These are phyloP conservation scores for Auriculariales sp. DNA, from an alignment of 768 basidiomycete species.

Conservation along the genomic window DNA sequence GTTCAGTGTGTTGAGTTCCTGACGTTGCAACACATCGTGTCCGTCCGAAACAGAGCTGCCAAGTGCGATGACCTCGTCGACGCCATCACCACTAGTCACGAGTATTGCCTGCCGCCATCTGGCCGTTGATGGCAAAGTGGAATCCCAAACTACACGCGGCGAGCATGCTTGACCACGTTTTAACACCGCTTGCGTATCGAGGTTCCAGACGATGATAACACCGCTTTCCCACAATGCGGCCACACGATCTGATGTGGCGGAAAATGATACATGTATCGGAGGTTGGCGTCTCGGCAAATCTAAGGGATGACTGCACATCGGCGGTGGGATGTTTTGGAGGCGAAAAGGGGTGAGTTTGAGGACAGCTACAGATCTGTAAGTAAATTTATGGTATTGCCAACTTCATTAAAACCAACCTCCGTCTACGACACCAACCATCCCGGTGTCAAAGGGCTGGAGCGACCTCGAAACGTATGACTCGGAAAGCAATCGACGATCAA, in stretches of 20 bases:
- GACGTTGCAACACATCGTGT: too few relatives aligned
- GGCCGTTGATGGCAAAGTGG: not conserved
- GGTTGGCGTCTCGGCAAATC: conserved; percentile 14
- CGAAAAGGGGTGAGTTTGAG: conserved; percentile 86
- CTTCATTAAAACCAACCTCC: conserved; percentile 43
- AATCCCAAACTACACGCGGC: not conserved
- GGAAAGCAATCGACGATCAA: conserved; percentile 58
- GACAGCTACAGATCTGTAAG: conserved; percentile 30
- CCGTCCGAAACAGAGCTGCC: too few relatives aligned
- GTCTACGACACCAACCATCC: conserved; percentile 78
- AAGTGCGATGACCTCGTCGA: not conserved
- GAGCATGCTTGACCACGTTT: not conserved
- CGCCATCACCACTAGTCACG: not conserved
- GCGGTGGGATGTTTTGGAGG: conserved; percentile 93
- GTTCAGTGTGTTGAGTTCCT: too few relatives aligned
- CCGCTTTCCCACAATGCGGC: conserved; percentile 63
- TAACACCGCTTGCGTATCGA: conserved; percentile 38
- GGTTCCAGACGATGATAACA: conserved; percentile 49
- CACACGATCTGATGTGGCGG: conserved; percentile 38
- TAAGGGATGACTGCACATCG: conserved; percentile 64
- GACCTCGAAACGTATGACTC: conserved; percentile 55
- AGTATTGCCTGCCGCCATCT: not conserved
- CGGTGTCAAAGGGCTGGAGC: conserved; percentile 57
- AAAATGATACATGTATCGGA: conserved; percentile 57
- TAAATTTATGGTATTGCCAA: not conserved